These are phyloP conservation scores for Blastomyces silverae DNA, from an alignment of 2,329 filamentous ascomycete species.

Conservation along the genomic window DNA sequence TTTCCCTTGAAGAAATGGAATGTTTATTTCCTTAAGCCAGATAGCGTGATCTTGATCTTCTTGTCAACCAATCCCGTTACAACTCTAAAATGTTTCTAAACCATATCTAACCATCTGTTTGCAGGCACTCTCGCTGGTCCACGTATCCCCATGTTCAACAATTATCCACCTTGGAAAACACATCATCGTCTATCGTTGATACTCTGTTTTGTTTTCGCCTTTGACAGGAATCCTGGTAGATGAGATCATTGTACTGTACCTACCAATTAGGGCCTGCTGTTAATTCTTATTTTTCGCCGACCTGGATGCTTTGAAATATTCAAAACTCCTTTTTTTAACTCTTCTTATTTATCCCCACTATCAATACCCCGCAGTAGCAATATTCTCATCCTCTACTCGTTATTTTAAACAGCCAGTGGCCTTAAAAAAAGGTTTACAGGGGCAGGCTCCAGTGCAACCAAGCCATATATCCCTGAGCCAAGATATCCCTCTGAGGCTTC, in stretches of 20 bases:
- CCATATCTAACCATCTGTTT: neutral
- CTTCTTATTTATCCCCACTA: neutral
- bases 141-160: conserved; percentile 6
- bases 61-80: neutral
- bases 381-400: neutral
- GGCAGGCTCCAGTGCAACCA: neutral
- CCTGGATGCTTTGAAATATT: conserved; percentile 3
- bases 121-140: neutral
- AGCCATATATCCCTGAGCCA: neutral
- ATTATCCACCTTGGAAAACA: conserved; percentile 4
- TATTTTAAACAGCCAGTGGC: neutral
- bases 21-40: neutral
- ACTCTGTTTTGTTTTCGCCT: neutral
- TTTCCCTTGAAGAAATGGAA: neutral
- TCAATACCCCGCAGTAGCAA: neutral
- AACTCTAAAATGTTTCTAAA: neutral
- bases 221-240: neutral
- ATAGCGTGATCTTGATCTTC: neutral
- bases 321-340: neutral
- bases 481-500: neutral
- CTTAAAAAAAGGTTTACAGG: neutral
- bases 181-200: conserved; percentile 2
- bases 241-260: neutral
- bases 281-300: neutral
- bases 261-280: neutral